These are phyloP conservation scores for Serendipita indica DNA, from an alignment of 768 basidiomycete species.

Conservation along the genomic window DNA sequence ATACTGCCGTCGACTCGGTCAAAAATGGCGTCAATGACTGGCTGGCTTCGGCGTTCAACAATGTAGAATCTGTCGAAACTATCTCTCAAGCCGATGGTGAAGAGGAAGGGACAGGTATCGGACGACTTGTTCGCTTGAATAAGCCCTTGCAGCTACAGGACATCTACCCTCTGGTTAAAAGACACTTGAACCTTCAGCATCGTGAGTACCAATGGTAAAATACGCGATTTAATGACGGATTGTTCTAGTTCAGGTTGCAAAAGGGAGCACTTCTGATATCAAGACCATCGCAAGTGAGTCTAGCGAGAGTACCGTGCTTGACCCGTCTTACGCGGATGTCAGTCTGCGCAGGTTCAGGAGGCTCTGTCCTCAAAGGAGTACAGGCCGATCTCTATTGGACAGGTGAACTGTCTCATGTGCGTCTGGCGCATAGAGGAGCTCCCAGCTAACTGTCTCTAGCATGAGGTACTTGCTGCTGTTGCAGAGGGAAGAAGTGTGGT, in stretches of 20 bases:
- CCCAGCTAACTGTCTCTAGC: slow-evolving; percentile 32
- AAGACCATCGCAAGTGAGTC: slow-evolving; percentile 29
- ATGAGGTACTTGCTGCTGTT: slow-evolving; percentile 71
- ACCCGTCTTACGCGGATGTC: slow-evolving; percentile 22
- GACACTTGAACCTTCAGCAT: slow-evolving; percentile 41
- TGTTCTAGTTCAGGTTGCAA: slow-evolving; percentile 13
- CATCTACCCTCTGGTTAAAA: slow-evolving; percentile 54
- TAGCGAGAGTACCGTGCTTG: slow-evolving; percentile 47
- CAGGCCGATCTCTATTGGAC: slow-evolving; percentile 82
- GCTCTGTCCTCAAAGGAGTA: slow-evolving; percentile 52
- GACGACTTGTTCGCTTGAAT: slow-evolving; percentile 49
- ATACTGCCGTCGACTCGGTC: slow-evolving; percentile 77
- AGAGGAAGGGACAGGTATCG: slow-evolving; percentile 35
- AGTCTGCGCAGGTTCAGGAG: slow-evolving; percentile 85
- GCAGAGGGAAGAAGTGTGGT: slow-evolving; percentile 67
- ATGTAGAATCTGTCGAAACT: slow-evolving; percentile 32
- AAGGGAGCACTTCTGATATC: slow-evolving; percentile 16
- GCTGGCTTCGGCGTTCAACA: slow-evolving; percentile 37
- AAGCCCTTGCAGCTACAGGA: slow-evolving; percentile 43
- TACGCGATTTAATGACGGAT: slow-evolving; percentile 16
- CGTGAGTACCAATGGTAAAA: slow-evolving; percentile 29
- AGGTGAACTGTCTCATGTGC: slow-evolving; percentile 82
- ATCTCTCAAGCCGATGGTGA: slow-evolving; percentile 24
- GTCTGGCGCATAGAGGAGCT: slow-evolving; percentile 10
- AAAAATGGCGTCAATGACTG: slow-evolving; percentile 83